Evolutionary conservation across 257 asterid species (phyloP).

Genomic region (Dorcoceras hygrometricum): DNA sequence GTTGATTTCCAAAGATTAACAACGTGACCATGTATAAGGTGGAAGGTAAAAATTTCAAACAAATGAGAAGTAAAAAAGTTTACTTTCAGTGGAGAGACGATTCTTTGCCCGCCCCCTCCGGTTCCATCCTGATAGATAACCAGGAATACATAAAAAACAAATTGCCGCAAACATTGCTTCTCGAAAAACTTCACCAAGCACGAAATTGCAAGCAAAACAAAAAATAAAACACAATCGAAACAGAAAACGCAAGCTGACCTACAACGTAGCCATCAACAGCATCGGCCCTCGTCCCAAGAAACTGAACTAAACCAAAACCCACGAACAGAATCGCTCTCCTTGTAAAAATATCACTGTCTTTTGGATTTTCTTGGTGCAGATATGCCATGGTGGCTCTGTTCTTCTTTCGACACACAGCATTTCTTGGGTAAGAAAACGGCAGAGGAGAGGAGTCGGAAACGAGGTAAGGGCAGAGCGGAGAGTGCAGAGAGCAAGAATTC

Average conservation of each 20-base stretch:
- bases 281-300: conserved; percentile 39
- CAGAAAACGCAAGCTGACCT: conserved; percentile 33
- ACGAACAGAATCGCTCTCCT: conserved; percentile 52
- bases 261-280: conserved; percentile 35
- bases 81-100: background rate
- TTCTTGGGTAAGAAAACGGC: conserved; percentile 31
- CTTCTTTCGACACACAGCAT: conserved; percentile 28
- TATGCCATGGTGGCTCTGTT: conserved; percentile 28
- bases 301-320: conserved; percentile 61
- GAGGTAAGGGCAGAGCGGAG: conserved; percentile 38
- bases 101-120: background rate
- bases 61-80: background rate
- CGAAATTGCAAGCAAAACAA: background rate
- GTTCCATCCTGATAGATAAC: background rate
- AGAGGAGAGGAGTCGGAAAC: conserved; percentile 34
- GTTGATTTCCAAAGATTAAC: background rate
- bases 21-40: background rate
- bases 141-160: background rate
- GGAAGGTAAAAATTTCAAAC: background rate
- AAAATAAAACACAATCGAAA: conserved; percentile 11
- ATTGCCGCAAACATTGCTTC: background rate
- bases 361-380: conserved; percentile 34
- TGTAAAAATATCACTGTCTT: conserved; percentile 29
- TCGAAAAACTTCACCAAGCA: background rate
- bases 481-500: conserved; percentile 37